Conservation (phyloP, 2,329 filamentous ascomycete genomes). For the Paecilomyces variotii region DNA sequence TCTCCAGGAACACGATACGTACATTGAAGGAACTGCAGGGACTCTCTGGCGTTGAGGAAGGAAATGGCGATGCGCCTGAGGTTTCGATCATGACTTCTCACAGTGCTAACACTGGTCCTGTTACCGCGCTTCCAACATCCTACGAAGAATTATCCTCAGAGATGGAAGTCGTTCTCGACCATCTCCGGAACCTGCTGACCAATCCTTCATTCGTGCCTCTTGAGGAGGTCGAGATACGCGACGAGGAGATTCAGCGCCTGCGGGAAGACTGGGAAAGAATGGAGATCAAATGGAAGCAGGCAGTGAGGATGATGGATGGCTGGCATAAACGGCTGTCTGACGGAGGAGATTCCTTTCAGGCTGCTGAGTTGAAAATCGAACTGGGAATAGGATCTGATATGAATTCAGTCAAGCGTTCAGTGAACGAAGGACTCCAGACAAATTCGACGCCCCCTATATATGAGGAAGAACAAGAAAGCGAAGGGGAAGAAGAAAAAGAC, state of each 20-base stretch:
- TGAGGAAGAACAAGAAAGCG: conserved; percentile 20
- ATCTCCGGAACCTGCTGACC: conserved; percentile 75
- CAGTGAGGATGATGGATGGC: conserved; percentile 80
- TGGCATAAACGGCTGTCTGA: conserved; percentile 73
- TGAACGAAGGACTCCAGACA: conserved; percentile 7
- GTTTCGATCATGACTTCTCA: conserved; percentile 14
- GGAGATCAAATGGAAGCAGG: conserved; percentile 84
- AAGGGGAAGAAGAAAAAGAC: conserved; percentile 19
- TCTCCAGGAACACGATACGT: conserved; percentile 63
- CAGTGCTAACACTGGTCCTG: conserved; percentile 17
- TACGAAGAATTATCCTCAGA: conserved; percentile 64
- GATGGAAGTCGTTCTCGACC: conserved; percentile 68
- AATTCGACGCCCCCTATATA: conserved; percentile 14
- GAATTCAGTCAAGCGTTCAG: conserved; percentile 12
- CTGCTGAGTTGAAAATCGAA: conserved; percentile 35
- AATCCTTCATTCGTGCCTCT: conserved; percentile 95
- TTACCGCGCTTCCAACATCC: conserved; percentile 45
- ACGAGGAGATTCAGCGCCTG: conserved; percentile 79
- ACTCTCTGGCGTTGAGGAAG: conserved; percentile 25
- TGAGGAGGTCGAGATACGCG: conserved; percentile 86
- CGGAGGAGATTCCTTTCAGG: conserved; percentile 33
- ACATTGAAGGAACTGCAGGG: conserved; percentile 58
- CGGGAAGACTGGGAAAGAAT: conserved; percentile 87
- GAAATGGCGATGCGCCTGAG: conserved; percentile 23
- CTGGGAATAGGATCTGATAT: conserved; percentile 34